Evolutionary conservation across 805 yeast genomes (phyloP), one percentile per base, ranked within the genome.

Genomic region (Kodamaea kakaduensis): DNA sequence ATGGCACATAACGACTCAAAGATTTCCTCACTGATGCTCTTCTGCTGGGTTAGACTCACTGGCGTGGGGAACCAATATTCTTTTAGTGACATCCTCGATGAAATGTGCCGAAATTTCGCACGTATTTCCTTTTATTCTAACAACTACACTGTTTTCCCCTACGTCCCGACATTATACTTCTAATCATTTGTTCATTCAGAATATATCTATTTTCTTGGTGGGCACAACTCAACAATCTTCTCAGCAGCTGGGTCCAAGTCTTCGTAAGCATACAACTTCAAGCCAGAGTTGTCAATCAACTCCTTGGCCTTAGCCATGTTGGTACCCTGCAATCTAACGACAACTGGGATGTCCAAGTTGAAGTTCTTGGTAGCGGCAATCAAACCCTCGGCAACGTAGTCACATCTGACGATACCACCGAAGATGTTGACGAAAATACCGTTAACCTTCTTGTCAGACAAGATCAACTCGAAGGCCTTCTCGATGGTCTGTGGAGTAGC

Each of bases 391-490:
- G 99, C 99, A 46, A 93, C 97, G 71, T 80, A 87, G 71, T 93
- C 99, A 71, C 98, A 93, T 77, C 99, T 87, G 53, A 93, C 98
- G 53, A 93, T 93, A 74, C 99, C 98, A 64, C 99, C 99, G 57
- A 93, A 93, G 57, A 93, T 93, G 78, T 93, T 93, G 59, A 93
- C 97, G 54, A 93, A 90, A 63, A 93, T 93, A 59, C 96, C 95
- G 55, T 84, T 78, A 49, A 93, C 97, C 55, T 80, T 78, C 57
- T 78, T 68, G 71, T 93, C 97, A 42, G 93, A 76, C 59, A 94
- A 72, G 56, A 93, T 90, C 65, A 93, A 78, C 68, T 81, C 83
- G 73, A 93, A 90, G 38, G 97, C 99, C 69, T 84, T 84, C 73
- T 89, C 94, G 59, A 93, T 93, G 56, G 98, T 90, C 69, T 86